These are phyloP conservation scores for Pseudocercospora eumusae DNA, from an alignment of 2,329 filamentous ascomycete species.

Conservation along the genomic window DNA sequence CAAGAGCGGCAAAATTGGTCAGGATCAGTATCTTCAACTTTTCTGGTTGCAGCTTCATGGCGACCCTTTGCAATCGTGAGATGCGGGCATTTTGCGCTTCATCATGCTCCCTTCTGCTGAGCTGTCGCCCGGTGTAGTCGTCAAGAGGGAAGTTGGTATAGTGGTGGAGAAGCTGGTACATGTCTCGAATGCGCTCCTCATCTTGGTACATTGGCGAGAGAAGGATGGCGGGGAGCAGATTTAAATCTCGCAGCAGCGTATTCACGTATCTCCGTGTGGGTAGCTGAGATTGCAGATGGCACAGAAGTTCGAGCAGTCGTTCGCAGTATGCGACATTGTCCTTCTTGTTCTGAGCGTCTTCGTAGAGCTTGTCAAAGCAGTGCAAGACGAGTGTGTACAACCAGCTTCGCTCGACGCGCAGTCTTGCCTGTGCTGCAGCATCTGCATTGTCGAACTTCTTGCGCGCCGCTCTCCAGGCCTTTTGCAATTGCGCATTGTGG, in stretches of 20 bases:
- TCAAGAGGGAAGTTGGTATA: conserved; percentile 88
- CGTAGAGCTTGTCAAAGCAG: conserved; percentile 74
- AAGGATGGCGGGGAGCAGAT: conserved; percentile 74
- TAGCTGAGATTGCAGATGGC: conserved; percentile 87
- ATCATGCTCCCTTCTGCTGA: conserved; percentile 71
- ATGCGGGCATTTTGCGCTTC: conserved; percentile 75
- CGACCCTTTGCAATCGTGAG: conserved; percentile 75
- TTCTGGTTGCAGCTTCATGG: conserved; percentile 76
- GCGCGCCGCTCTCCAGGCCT: conserved; percentile 83
- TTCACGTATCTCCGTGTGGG: conserved; percentile 94
- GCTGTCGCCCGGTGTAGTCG: conserved; percentile 80
- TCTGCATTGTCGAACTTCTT: conserved; percentile 89
- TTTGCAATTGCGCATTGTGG: conserved; percentile 72
- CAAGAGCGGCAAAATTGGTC: conserved; percentile 88
- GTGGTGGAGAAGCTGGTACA: conserved; percentile 77
- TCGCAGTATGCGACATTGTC: conserved; percentile 81
- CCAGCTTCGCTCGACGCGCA: conserved; percentile 93
- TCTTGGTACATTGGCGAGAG: conserved; percentile 77
- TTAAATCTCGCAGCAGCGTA: conserved; percentile 79
- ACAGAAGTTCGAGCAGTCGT: conserved; percentile 86
- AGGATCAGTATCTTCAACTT: conserved; percentile 89
- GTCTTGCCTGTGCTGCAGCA: conserved; percentile 70
- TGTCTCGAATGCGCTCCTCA: conserved; percentile 76
- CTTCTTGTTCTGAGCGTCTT: conserved; percentile 39
- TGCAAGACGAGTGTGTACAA: conserved; percentile 82